Base-by-base conservation (phyloP, 1,284 basidiomycete genomes). In the Paramarasmius palmivorus region DNA sequence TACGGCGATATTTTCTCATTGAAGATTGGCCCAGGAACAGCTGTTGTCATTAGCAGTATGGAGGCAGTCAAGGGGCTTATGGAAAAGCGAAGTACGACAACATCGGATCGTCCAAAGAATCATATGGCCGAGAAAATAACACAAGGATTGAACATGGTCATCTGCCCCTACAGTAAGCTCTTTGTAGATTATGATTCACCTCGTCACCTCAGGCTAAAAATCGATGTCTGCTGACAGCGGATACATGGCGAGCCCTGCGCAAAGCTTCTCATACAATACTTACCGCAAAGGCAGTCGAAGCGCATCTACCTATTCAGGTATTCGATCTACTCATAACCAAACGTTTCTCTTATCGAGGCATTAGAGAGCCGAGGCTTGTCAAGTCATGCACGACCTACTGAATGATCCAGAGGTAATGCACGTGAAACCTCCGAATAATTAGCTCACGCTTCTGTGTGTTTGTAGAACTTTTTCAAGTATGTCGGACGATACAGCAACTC, bases 331-430 rank as follows among this genome's bases (percentile, higher is more conserved):
- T 17, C 9, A 17, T 9, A 10, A 15, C 39, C 9, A 19, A 10
- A 17, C 10, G 8, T 23, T 14, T 45, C 20, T 15, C 6, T 12
- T 12, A 12, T 32, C 12, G 7, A 6, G 29, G 12, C 22, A 25
- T 12, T 25, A 44, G 41, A 6, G 55, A 12, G 68, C 68, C 1
- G 73, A 73, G 57, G 41, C 67, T 15, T 58, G 60, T 4, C 73
- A 73, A 49, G 59, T 73, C 9, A 57, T 72, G 63, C 64, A 65
- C 45, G 70, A 72, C 23, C 26, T 69, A 7, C 49, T 66, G 26
- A 55, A 60, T 15, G 54, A 62, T 5, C 70, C 71, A 9, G 64
- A 70, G 70, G 53, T n/a, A n/a, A n/a, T n/a, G n/a, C n/a, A n/a
- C n/a, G n/a, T n/a, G n/a, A n/a, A n/a, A n/a, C n/a, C n/a, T n/a